phyloP scores from a whole-genome alignment of 805 yeast species.

The Candida lessepsii region DNA sequence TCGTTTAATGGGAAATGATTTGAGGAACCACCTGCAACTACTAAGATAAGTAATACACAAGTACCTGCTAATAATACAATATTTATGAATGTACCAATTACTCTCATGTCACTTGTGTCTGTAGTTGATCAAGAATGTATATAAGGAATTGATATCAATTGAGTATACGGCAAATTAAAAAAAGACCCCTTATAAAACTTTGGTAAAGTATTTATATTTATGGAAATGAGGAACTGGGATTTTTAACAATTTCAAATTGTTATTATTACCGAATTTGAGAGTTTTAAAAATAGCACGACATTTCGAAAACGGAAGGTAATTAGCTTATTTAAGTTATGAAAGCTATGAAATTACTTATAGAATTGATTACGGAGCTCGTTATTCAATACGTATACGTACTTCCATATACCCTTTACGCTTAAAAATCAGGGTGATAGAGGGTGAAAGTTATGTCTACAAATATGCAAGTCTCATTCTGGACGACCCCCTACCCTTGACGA shows the following conservation, averaged over 20 bases:
- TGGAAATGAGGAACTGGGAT: slow-evolving; percentile 8
- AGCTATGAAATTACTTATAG: background rate
- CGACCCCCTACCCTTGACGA: background rate
- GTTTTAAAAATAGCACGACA: slow-evolving; percentile 7
- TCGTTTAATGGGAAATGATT: slow-evolving; percentile 57
- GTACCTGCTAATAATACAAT: slow-evolving; percentile 42
- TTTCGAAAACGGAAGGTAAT: slow-evolving; percentile 4
- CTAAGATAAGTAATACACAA: slow-evolving; percentile 47
- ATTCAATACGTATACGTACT: too few relatives aligned
- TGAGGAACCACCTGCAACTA: slow-evolving; percentile 65
- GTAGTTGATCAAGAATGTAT: background rate
- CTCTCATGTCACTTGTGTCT: slow-evolving; percentile 27
- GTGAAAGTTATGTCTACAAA: too few relatives aligned
- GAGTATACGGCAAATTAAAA: background rate
- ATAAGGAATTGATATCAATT: slow-evolving; percentile 4
- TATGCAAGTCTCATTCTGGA: too few relatives aligned
- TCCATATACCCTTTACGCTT: too few relatives aligned
- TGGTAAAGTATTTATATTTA: slow-evolving; percentile 4
- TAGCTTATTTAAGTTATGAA: background rate
- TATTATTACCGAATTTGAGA: slow-evolving; percentile 7
- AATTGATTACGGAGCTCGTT: too few relatives aligned
- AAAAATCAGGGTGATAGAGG: too few relatives aligned
- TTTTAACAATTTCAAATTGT: slow-evolving; percentile 7
- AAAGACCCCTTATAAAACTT: background rate
- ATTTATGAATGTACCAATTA: slow-evolving; percentile 32